Base-by-base conservation (phyloP, 2,329 filamentous ascomycete species). In the Stagonosporopsis vannaccii region DNA sequence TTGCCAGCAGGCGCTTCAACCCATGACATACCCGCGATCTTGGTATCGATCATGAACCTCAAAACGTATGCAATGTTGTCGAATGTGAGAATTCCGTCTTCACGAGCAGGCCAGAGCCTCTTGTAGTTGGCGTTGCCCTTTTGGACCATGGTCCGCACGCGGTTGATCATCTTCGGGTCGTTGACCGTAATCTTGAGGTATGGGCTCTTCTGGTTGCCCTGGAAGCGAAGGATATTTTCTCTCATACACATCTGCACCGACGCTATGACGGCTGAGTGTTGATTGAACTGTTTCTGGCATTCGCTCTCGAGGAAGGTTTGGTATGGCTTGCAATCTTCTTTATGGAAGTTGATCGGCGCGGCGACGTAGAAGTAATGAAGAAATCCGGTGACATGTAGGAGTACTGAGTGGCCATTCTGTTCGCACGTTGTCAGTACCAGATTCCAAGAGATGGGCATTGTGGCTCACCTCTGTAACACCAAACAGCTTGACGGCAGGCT, bases 1-100 rank as follows among this genome's bases (percentile, higher is more conserved):
- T 88, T 87, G 26, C 82, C 83, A 3, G 89, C 84, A 20, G 91
- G 89, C 17, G 89, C 91, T 75, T 97, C 92, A 0, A 98, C 92
- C 95, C 95, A 99, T 1, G 92, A 94, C 95, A 99, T 99, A 61
- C 95, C 95, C 53, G 90, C 85, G 40, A 99, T 89, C 85, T 93
- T 90, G 65, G 90, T 96, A 76, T 99, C 95, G 45, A 99, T 94
- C 95, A 99, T 99, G 78, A 99, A 98, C 47, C 95, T 86, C 63
- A 98, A 78, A 23, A 98, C 87, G 72, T 97, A 99, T 81, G 96
- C 91, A 54, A 99, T 93, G 65, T 89, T 97, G 80, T 99, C 95
- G 69, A 94, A 99, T 0, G 95, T 98, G 75, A 93, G 85, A 62
- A 98, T 87, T 19, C 90, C 90, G 19, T 85, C 85, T 6, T 85